phyloP scores from a whole-genome alignment of 306 rosid species.

The Malus sylvestris region DNA sequence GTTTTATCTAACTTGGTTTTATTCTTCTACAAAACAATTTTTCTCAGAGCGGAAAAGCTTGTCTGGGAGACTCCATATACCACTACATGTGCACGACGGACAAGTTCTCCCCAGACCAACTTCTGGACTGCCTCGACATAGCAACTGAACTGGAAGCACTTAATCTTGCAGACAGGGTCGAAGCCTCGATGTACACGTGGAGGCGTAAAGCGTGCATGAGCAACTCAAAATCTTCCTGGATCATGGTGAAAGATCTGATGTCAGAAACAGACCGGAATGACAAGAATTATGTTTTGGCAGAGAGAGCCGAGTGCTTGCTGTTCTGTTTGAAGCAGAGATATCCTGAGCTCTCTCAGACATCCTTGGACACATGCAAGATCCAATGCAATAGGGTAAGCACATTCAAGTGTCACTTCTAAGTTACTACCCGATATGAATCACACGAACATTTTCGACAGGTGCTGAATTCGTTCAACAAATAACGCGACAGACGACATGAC shows the following conservation, averaged over 20 bases:
- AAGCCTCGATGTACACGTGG: conserved; percentile 97
- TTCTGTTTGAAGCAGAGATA: conserved; percentile 77
- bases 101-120: conserved; percentile 63
- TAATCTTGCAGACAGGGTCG: conserved; percentile 71
- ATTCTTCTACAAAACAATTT: background rate
- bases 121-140: conserved; percentile 58
- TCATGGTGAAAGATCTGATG: conserved; percentile 71
- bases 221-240: conserved; percentile 88
- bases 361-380: conserved; percentile 88
- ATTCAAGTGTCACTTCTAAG: background rate
- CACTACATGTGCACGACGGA: conserved; percentile 49
- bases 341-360: conserved; percentile 89
- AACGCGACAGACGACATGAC: background rate
- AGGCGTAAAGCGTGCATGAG: conserved; percentile 78
- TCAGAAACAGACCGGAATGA: conserved; percentile 52
- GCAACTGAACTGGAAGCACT: conserved; percentile 92
- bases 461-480: background rate
- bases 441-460: too few relatives aligned
- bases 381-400: conserved; percentile 65
- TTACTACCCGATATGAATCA: background rate
- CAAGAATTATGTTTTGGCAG: conserved; percentile 73
- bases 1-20: background rate
- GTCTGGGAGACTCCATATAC: conserved; percentile 73
- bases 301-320: conserved; percentile 70
- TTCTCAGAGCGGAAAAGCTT: conserved; percentile 71